A percentile compares a stretch with the other conserved stretches of the same genome.
phyloP scores from a whole-genome alignment of 2,329 filamentous ascomycete genomes.

The Blumeriella jaapii region DNA sequence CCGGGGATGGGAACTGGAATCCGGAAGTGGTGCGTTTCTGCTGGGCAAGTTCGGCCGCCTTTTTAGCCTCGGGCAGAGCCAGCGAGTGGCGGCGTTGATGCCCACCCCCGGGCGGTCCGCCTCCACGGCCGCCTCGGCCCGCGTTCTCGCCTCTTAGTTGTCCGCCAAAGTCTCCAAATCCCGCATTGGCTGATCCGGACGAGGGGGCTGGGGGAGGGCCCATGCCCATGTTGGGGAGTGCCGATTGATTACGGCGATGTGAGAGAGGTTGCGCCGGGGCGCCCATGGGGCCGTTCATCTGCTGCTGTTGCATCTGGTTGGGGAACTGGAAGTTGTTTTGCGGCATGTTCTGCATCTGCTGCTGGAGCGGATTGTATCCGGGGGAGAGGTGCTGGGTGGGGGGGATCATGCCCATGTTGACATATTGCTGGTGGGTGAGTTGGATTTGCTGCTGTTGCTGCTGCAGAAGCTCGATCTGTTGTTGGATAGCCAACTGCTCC shows the following conservation, averaged over 20 bases:
- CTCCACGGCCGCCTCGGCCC: slow-evolving; percentile 62
- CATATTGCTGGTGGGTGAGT: slow-evolving; percentile 92
- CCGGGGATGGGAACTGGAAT: slow-evolving; percentile 88
- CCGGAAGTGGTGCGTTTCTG: slow-evolving; percentile 89
- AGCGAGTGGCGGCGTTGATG: slow-evolving; percentile 92
- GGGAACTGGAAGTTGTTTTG: slow-evolving; percentile 86
- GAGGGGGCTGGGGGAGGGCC: slow-evolving; percentile 85
- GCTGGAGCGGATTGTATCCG: slow-evolving; percentile 67
- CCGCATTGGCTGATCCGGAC: slow-evolving; percentile 66
- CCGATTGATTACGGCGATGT: slow-evolving; percentile 97
- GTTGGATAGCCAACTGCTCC: slow-evolving; percentile 95
- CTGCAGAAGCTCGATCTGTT: slow-evolving; percentile 94
- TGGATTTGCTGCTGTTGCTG: slow-evolving; percentile 97
- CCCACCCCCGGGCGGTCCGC: slow-evolving; percentile 56
- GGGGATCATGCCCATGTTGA: slow-evolving; percentile 92
- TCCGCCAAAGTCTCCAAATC: slow-evolving; percentile 71
- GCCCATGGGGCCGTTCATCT: slow-evolving; percentile 64
- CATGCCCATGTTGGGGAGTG: slow-evolving; percentile 84
- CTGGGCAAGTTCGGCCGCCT: slow-evolving; percentile 91
- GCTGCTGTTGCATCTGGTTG: slow-evolving; percentile 60
- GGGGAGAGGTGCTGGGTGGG: slow-evolving; percentile 70
- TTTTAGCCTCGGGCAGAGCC: slow-evolving; percentile 90
- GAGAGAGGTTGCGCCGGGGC: slow-evolving; percentile 66
- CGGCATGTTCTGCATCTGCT: slow-evolving; percentile 66
- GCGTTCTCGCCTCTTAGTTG: slow-evolving; percentile 50